Evolutionary conservation across 179 eudicot genomes (phyloP).

Genomic region (Heliamphora pulchella): DNA sequence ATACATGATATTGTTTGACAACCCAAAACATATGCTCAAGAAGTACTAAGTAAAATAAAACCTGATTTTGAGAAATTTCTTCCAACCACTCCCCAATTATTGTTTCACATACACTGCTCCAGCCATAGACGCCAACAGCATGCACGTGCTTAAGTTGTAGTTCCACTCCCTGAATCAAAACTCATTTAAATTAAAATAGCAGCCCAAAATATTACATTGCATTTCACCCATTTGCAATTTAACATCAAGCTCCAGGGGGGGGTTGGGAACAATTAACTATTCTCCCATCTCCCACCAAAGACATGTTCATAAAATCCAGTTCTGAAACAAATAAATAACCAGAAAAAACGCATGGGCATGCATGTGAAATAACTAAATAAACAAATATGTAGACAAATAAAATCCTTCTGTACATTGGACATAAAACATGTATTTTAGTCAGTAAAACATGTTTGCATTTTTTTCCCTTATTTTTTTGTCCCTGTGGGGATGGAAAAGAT

Average conservation of each 20-base stretch:
- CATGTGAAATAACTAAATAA: background rate
- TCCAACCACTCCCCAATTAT: slow-evolving; percentile 86
- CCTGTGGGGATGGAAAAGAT: background rate
- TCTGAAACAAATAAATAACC: background rate
- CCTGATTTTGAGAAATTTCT: slow-evolving; percentile 97
- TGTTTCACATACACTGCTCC: slow-evolving; percentile 72
- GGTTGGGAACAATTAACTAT: background rate
- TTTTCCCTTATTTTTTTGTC: too few species aligned
- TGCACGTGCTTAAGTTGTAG: slow-evolving; percentile 80
- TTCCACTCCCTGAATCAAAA: slow-evolving; percentile 71
- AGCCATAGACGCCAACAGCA: slow-evolving; percentile 86
- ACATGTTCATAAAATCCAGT: background rate
- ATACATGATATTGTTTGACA: slow-evolving; percentile 8
- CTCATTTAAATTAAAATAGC: background rate
- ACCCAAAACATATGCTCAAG: slow-evolving; percentile 12
- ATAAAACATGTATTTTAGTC: background rate
- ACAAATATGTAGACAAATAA: background rate
- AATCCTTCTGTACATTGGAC: background rate
- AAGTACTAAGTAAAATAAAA: slow-evolving; percentile 17
- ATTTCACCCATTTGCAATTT: background rate
- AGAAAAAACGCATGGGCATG: background rate
- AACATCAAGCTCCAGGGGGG: background rate
- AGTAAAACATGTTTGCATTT: too few species aligned
- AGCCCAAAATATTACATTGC: background rate
- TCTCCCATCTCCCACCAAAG: background rate